Percentiles rank a stretch among this genome's conserved stretches.
These are phyloP conservation scores for Madurella mycetomatis DNA, from an alignment of 2,329 filamentous ascomycete genomes.

Conservation along the genomic window DNA sequence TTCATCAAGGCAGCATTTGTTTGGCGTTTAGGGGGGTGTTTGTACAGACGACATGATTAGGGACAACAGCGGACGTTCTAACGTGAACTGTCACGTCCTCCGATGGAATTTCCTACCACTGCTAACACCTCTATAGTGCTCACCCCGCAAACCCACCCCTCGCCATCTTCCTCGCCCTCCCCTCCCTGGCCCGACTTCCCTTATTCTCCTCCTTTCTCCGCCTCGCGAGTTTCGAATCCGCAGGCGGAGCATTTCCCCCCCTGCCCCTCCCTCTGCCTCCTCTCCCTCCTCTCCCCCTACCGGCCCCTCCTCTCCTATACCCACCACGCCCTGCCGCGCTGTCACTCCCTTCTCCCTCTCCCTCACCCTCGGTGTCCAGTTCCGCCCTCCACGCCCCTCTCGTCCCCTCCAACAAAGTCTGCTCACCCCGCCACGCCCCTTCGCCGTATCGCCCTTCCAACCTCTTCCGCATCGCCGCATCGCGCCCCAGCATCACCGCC, in stretches of 20 bases:
- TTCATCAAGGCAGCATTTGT: neutral
- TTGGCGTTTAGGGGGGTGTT: neutral
- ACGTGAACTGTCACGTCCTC: neutral
- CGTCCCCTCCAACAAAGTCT: slow-evolving; percentile 61
- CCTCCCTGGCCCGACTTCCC: slow-evolving; percentile 69
- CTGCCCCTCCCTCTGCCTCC: slow-evolving; percentile 47
- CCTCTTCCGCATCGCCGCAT: slow-evolving; percentile 61
- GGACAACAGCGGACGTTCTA: no score
- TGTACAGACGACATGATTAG: neutral
- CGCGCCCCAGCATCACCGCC: slow-evolving; percentile 77
- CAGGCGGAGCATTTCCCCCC: slow-evolving; percentile 62
- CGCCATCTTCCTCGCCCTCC: slow-evolving; percentile 61
- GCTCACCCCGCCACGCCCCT: slow-evolving; percentile 54
- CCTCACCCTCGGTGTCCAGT: slow-evolving; percentile 38
- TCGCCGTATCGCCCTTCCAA: slow-evolving; percentile 67
- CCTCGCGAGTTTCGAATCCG: slow-evolving; percentile 65
- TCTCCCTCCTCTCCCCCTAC: slow-evolving; percentile 44
- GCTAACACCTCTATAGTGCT: neutral
- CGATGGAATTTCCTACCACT: neutral
- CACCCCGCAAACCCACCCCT: slow-evolving; percentile 42
- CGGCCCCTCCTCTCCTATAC: slow-evolving; percentile 38
- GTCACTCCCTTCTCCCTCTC: slow-evolving; percentile 23
- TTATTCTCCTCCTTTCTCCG: slow-evolving; percentile 80
- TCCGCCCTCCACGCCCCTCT: slow-evolving; percentile 52
- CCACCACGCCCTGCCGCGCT: slow-evolving; percentile 41